Base-by-base conservation (phyloP, 345 rosid genomes). In the Kernera saxatilis region DNA sequence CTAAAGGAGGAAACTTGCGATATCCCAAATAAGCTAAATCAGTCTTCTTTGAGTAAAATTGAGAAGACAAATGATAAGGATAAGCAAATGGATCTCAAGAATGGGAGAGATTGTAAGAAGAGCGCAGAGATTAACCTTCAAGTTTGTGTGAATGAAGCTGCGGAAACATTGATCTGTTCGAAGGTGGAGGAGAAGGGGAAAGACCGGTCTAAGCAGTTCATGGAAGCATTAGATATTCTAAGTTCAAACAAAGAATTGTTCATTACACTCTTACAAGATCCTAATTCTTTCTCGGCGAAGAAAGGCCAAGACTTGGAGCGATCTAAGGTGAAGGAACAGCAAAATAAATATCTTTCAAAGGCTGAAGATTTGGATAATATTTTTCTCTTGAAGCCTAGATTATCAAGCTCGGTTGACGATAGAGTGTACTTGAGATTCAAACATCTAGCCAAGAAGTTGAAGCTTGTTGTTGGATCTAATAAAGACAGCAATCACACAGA, bases 181-280 rank as follows among this genome's bases (percentile, higher is more conserved):
- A 92, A 84, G 76, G 75, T 7, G 11, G 72, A 70, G 25, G 72
- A 63, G 39, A 76, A 70, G 1, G 75, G 67, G 14, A 76, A 64
- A 48, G n/a, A 70, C 35, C 77, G 78, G 72, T 81, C 93, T 12
- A 86, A 85, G 71, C 82, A 87, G 55, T 88, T 92, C 79, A 77
- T 82, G 79, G 98, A 86, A 65, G 88, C 91, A 23, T 73, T 92
- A 60, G 82, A 87, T 67, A 70, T 85, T 19, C 46, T 88, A 50
- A 86, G 88, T 74, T 88, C 89, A 4, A 89, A 92, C 75, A 86
- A 84, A 83, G 91, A 84, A 50, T 54, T 92, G 49, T 85, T 89
- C 19, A 27, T 84, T 36, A 86, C 84, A 64, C 84, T 86, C 65
- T 81, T 88, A 32, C 92, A 87, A 49, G 92, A 92, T 74, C 98